These are phyloP conservation scores for Pseudogymnoascus sp. DNA, from an alignment of 2,329 filamentous ascomycete genomes.

Conservation along the genomic window DNA sequence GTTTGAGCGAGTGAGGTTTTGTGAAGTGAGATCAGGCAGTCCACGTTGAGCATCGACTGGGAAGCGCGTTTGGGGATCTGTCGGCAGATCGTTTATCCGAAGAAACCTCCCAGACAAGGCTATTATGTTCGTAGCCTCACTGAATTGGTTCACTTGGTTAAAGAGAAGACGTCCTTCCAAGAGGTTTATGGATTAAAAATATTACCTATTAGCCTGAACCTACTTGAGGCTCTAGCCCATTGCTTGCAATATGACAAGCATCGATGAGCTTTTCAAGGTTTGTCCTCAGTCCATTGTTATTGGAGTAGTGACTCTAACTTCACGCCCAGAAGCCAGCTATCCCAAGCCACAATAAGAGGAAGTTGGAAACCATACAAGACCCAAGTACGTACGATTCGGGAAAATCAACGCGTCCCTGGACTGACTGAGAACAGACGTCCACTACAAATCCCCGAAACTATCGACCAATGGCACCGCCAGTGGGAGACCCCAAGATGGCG, in stretches of 20 bases:
- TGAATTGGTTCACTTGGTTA: not conserved
- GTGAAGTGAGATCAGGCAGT: not conserved
- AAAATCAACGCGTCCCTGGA: not conserved
- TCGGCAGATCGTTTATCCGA: not conserved
- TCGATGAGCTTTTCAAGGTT: slow-evolving; percentile 9
- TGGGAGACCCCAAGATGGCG: not conserved
- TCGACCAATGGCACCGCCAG: slow-evolving; percentile 13
- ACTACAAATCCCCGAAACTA: slow-evolving; percentile 9
- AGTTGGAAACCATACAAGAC: slow-evolving; percentile 7
- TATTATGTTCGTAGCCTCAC: slow-evolving; percentile 10
- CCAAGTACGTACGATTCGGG: not conserved
- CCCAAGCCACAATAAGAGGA: slow-evolving; percentile 9
- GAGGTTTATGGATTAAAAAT: not conserved
- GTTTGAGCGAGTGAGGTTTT: not conserved
- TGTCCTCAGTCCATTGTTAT: not conserved
- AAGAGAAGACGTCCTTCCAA: not conserved
- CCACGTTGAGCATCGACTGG: not conserved
- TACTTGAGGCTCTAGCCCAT: not conserved
- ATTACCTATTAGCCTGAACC: not conserved
- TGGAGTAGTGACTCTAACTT: slow-evolving; percentile 2
- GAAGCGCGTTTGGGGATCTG: not conserved
- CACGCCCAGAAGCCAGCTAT: not conserved
- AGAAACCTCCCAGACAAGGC: slow-evolving; percentile 3
- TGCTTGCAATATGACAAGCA: not conserved
- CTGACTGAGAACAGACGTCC: not conserved